A percentile compares a stretch with the other conserved stretches of the same genome.
phyloP scores from a whole-genome alignment of 805 yeast genomes.

The Saccharomyces mikatae region DNA sequence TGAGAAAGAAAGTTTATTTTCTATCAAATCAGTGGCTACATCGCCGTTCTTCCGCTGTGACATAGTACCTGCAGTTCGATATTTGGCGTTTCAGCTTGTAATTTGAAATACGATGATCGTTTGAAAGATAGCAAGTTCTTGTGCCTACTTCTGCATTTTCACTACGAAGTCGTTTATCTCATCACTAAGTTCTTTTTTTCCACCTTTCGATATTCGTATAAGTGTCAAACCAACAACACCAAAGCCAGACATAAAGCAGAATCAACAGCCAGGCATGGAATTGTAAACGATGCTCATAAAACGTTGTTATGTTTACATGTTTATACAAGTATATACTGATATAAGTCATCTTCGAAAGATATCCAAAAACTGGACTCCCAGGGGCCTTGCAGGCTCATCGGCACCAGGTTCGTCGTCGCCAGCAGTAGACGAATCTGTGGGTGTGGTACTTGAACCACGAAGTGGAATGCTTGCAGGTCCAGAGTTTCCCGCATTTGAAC shows the following conservation, averaged over 20 bases:
- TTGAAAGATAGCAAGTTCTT: not conserved
- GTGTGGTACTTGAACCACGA: not conserved
- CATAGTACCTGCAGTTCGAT: not conserved
- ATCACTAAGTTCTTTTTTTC: not conserved
- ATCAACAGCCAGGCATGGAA: not conserved
- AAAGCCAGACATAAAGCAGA: not conserved
- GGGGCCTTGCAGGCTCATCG: conserved; percentile 54
- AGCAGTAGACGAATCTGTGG: conserved; percentile 7
- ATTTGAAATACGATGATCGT: not conserved
- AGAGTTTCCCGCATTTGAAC: conserved; percentile 10
- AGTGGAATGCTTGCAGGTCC: not conserved
- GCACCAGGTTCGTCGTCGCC: conserved; percentile 33
- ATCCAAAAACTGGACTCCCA: conserved; percentile 53
- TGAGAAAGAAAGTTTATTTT: conserved; percentile 20
- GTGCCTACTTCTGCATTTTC: not conserved
- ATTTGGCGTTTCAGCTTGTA: not conserved
- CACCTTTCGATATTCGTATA: not conserved
- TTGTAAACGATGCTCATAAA: not conserved
- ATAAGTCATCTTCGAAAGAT: conserved; percentile 41
- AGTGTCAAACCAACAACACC: not conserved
- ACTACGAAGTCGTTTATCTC: not conserved
- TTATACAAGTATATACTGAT: not conserved
- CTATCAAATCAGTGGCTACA: conserved; percentile 7
- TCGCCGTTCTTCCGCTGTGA: not conserved
- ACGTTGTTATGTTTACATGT: not conserved